Conservation (phyloP, 257 asterid species). For the Verbena officinalis region DNA sequence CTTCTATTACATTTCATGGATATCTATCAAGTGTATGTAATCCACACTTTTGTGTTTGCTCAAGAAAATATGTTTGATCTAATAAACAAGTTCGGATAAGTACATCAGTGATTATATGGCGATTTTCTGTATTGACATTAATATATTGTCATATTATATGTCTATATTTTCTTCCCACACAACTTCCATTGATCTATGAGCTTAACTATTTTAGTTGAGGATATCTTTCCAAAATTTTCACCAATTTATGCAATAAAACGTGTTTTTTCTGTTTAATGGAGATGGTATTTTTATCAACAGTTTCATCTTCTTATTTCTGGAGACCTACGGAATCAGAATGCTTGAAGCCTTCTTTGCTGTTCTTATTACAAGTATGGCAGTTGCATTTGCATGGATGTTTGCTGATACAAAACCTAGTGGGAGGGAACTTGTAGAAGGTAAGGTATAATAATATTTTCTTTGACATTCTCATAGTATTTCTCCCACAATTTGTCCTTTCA, state of each 20-base stretch:
- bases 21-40: too few species aligned
- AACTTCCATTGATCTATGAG: background rate
- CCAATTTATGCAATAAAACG: background rate
- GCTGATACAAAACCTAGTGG: constrained; percentile 58
- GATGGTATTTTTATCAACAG: constrained; percentile 42
- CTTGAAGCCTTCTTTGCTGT: constrained; percentile 83
- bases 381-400: constrained; percentile 88
- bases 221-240: background rate
- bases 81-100: background rate
- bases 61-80: too few species aligned
- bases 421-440: constrained; percentile 54
- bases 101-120: background rate
- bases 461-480: background rate
- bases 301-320: constrained; percentile 77
- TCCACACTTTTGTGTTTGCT: too few species aligned
- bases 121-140: background rate
- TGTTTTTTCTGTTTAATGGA: constrained; percentile 11
- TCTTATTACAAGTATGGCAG: constrained; percentile 74
- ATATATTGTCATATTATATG: background rate
- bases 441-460: background rate
- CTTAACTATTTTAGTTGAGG: constrained; percentile 3
- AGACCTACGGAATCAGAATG: constrained; percentile 71
- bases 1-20: too few species aligned
- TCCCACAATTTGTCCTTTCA: background rate
- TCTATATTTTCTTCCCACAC: background rate